Percentiles rank a stretch among this genome's conserved stretches.
These are phyloP conservation scores for Gillenia trifoliata DNA, from an alignment of 306 rosid species.

Conservation along the genomic window DNA sequence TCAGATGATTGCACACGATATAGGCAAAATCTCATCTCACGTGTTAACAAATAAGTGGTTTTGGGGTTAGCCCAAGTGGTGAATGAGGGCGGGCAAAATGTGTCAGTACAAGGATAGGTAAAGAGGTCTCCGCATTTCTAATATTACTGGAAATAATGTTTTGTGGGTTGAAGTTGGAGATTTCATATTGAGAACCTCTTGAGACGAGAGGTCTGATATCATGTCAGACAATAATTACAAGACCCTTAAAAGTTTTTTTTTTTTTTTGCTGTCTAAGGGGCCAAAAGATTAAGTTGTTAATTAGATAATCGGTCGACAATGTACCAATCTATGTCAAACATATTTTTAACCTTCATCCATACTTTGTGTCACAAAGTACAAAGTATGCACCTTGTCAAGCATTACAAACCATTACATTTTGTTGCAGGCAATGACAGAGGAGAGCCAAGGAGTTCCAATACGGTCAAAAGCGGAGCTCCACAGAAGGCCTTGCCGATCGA, in stretches of 20 bases:
- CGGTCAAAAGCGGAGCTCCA: constrained; percentile 59
- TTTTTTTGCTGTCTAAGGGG: no score
- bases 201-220: no score
- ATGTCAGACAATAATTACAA: background rate
- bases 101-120: no score
- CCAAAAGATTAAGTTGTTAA: background rate
- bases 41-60: background rate
- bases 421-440: constrained; percentile 64
- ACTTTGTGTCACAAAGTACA: background rate
- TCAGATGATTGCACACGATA: background rate
- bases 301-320: background rate
- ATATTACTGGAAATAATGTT: no score
- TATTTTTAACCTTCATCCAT: background rate
- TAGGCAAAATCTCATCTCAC: background rate
- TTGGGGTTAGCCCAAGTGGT: background rate
- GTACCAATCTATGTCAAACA: constrained; percentile 10
- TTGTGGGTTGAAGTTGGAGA: no score
- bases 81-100: background rate
- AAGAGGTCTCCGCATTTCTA: no score
- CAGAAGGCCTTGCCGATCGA: constrained; percentile 74
- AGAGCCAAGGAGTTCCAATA: constrained; percentile 67
- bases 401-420: background rate
- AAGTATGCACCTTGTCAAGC: background rate
- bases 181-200: no score
- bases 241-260: no score